Percentiles rank a stretch among this genome's conserved stretches.
These are phyloP conservation scores for Phyllosticta capitalensis DNA, from an alignment of 2,329 filamentous ascomycete genomes.

Conservation along the genomic window DNA sequence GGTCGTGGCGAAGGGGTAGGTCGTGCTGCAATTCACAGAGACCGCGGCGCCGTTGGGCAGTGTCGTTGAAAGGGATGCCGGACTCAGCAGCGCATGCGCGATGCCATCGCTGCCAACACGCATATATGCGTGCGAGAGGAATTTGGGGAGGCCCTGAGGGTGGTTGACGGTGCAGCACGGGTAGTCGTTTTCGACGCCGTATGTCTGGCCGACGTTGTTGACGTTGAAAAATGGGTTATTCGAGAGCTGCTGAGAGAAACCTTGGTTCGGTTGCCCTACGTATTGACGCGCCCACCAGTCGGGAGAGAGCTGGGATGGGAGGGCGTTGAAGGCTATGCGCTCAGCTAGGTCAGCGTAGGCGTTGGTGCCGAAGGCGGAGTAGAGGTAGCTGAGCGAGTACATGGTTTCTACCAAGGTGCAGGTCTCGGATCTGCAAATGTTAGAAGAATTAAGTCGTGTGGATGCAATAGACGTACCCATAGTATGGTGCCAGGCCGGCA, in stretches of 20 bases:
- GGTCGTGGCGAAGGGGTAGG: constrained; percentile 39
- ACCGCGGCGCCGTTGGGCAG: constrained; percentile 26
- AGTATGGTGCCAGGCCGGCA: constrained; percentile 34
- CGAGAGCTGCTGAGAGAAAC: constrained; percentile 35
- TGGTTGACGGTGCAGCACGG: constrained; percentile 52
- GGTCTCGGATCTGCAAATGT: constrained; percentile 32
- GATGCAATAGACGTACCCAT: constrained; percentile 14
- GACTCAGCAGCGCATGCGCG: constrained; percentile 42
- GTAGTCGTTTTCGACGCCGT: constrained; percentile 42
- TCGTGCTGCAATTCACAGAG: constrained; percentile 37
- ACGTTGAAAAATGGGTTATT: constrained; percentile 41
- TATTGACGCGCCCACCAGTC: constrained; percentile 51
- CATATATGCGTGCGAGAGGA: constrained; percentile 38
- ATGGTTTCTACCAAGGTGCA: constrained; percentile 45
- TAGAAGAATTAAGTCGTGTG: background rate
- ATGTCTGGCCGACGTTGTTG: constrained; percentile 36
- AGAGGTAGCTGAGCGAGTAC: constrained; percentile 43
- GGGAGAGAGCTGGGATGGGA: constrained; percentile 42
- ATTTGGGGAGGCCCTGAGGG: constrained; percentile 49
- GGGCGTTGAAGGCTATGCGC: constrained; percentile 44
- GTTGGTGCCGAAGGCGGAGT: constrained; percentile 38
- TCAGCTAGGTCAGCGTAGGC: constrained; percentile 45
- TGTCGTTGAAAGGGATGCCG: constrained; percentile 32
- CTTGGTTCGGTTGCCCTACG: constrained; percentile 45
- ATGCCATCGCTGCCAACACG: constrained; percentile 34